A percentile compares a stretch with the other conserved stretches of the same genome.
Conservation (phyloP, 192 early-diverging fungal species). For the Allomyces macrogynus region DNA sequence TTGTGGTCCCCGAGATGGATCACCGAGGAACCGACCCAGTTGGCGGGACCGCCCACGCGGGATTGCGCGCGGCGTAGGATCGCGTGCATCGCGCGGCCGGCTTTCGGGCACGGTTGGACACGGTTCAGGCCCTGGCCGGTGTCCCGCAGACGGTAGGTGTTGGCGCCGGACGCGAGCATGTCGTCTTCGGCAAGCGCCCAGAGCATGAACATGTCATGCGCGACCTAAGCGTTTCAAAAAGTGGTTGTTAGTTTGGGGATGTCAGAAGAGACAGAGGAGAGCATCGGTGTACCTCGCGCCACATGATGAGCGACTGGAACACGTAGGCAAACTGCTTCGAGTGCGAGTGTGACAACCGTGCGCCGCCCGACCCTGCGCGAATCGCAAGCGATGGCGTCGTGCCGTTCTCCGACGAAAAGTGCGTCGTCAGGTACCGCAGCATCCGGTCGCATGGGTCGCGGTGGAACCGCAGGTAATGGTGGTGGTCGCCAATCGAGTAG, state of each 20-base stretch:
- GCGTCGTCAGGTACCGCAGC: constrained; percentile 44
- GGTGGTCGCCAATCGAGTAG: constrained; percentile 96
- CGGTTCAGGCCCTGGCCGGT: constrained; percentile 96
- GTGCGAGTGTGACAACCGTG: constrained; percentile 81
- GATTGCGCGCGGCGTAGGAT: constrained; percentile 74
- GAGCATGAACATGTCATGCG: constrained; percentile 93
- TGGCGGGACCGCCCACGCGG: constrained; percentile 28
- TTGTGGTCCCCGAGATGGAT: constrained; percentile 96
- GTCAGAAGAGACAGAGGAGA: too few species aligned
- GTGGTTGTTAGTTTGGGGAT: too few species aligned
- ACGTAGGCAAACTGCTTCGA: constrained; percentile 84
- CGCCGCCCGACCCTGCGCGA: constrained; percentile 53
- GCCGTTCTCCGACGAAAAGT: constrained; percentile 41
- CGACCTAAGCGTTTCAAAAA: constrained; percentile 16
- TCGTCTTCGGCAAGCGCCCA: constrained; percentile 83
- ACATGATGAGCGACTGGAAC: constrained; percentile 77
- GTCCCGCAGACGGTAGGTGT: constrained; percentile 73
- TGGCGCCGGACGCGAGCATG: constrained; percentile 33
- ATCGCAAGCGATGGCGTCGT: constrained; percentile 59
- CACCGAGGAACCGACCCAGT: constrained; percentile 88
- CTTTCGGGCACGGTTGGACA: constrained; percentile 69
- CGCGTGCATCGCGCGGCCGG: constrained; percentile 66
- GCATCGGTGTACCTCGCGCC: constrained; percentile 41
- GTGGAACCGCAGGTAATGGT: constrained; percentile 58
- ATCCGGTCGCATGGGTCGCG: constrained; percentile 92